These are phyloP conservation scores for Trichoderma guizhouense DNA, from an alignment of 2,329 filamentous ascomycete species.

Conservation along the genomic window DNA sequence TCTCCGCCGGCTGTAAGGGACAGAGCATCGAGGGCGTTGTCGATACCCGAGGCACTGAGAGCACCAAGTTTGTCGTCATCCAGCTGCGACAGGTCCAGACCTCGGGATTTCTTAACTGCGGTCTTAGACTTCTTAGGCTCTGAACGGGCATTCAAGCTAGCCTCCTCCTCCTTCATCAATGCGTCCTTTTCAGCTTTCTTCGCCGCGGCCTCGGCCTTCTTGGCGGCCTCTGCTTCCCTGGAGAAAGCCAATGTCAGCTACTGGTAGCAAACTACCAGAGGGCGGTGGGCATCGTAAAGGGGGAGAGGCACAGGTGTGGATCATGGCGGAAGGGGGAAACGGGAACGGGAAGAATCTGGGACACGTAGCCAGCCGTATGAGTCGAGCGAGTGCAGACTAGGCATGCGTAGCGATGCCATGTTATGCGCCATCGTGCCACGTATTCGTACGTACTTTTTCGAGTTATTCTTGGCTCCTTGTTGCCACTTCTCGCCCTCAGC, in stretches of 20 bases:
- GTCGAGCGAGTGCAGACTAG: not conserved
- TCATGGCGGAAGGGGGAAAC: not conserved
- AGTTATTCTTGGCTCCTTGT: slow-evolving; percentile 77
- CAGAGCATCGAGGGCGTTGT: slow-evolving; percentile 88
- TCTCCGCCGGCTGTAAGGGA: slow-evolving; percentile 57
- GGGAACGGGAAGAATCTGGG: not conserved
- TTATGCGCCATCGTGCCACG: not conserved
- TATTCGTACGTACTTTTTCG: slow-evolving; percentile 72
- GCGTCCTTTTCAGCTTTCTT: slow-evolving; percentile 93
- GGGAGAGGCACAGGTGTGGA: not conserved
- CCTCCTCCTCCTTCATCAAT: slow-evolving; percentile 78
- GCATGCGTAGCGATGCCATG: not conserved
- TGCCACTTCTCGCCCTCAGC: slow-evolving; percentile 75
- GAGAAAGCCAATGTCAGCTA: not conserved
- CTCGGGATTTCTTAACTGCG: slow-evolving; percentile 66
- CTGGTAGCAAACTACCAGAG: not conserved
- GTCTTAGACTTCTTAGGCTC: slow-evolving; percentile 66
- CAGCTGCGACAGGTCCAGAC: slow-evolving; percentile 72
- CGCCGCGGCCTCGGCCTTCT: slow-evolving; percentile 80
- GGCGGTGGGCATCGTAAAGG: not conserved
- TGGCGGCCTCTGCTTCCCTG: slow-evolving; percentile 46
- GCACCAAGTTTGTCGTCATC: slow-evolving; percentile 60
- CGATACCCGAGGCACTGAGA: slow-evolving; percentile 82
- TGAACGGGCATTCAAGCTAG: slow-evolving; percentile 52
- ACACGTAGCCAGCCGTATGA: slow-evolving; percentile 4